Percentiles rank a stretch among this genome's conserved stretches.
Conservation (phyloP, 495 filamentous ascomycete genomes). For the Achaetomiella virescens region DNA sequence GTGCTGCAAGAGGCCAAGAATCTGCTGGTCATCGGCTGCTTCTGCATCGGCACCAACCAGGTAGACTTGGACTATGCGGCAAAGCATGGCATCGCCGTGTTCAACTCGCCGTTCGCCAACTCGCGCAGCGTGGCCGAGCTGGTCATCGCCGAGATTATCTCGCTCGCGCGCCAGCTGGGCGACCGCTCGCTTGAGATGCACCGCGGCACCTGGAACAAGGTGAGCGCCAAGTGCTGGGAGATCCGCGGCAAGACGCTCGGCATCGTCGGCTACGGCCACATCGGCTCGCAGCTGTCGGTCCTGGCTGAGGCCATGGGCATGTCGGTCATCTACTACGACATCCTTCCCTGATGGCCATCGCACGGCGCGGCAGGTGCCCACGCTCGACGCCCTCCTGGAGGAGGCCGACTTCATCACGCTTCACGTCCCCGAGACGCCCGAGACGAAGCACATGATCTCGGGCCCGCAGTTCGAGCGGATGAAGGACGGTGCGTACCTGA, state of each 20-base stretch:
- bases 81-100: conserved; percentile 87
- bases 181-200: conserved; percentile 96
- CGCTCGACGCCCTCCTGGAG: conserved; percentile 66
- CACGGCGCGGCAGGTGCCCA: conserved; percentile 73
- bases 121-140: conserved; percentile 95
- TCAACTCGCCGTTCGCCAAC: conserved; percentile 99
- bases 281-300: conserved; percentile 93
- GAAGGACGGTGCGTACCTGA: conserved; percentile 87
- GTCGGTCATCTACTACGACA: conserved; percentile 93
- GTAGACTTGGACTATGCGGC: conserved; percentile 92
- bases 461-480: conserved; percentile 71
- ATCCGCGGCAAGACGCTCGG: conserved; percentile 95
- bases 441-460: conserved; percentile 88
- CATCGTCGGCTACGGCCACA: conserved; percentile 96
- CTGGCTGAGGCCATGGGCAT: conserved; percentile 97
- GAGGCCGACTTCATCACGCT: conserved; percentile 85
- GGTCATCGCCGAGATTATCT: conserved; percentile 89
- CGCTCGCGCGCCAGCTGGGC: conserved; percentile 81
- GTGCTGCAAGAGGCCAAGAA: conserved; percentile 87
- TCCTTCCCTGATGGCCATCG: conserved; percentile 89
- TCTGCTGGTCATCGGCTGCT: conserved; percentile 92
- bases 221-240: conserved; percentile 94
- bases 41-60: conserved; percentile 99
- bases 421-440: conserved; percentile 88
- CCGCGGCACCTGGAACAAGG: conserved; percentile 94